Base-by-base conservation (phyloP, 225 moss, liverwort and hornwort genomes). In the Sphagnum contortum region DNA sequence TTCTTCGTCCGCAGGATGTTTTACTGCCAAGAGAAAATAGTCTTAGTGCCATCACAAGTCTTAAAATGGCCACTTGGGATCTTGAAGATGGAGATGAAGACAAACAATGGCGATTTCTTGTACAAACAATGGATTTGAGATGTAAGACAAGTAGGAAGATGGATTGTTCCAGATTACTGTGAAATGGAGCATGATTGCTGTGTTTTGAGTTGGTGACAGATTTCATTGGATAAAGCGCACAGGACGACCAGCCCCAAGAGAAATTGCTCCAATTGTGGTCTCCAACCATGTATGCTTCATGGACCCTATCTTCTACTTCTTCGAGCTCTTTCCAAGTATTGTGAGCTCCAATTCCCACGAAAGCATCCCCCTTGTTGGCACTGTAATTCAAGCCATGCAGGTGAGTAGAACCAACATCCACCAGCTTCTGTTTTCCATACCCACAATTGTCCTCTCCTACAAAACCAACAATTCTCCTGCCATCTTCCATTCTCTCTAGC, bases 281-380 rank as follows among this genome's bases (percentile, higher is more conserved):
- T 94, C 93, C 58, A 94, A 94, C 70, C 93, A 94, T 72, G 79
- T 88, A 45, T 90, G 83, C 4, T 94, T 88, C 60, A 82, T 86
- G 60, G 93, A 93, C 72, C 90, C 93, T 3, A 90, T 93, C 3
- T 90, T 79, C 64, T 84, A 80, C 57, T 93, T 93, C 61, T 90
- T 83, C 76, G 88, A 88, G 78, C 80, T 88, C 57, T 88, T 93
- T 61, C 93, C 93, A 5, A 75, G 88, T 66, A 77, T 93, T 63
- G 93, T 93, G 14, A 93, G 93, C 80, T 90, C 93, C 44, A 84
- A 88, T 58, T 90, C 90, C 9, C 93, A 93, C 66, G 93, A 93
- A 66, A 87, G 80, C 65, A 47, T 88, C 47, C 81, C 86, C 62
- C 5, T 90, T 63, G 93, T 84, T 58, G 93, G 93, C 51, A 69